phyloP scores from a whole-genome alignment of 2,329 filamentous ascomycete species.

The Fusarium sublunatum region DNA sequence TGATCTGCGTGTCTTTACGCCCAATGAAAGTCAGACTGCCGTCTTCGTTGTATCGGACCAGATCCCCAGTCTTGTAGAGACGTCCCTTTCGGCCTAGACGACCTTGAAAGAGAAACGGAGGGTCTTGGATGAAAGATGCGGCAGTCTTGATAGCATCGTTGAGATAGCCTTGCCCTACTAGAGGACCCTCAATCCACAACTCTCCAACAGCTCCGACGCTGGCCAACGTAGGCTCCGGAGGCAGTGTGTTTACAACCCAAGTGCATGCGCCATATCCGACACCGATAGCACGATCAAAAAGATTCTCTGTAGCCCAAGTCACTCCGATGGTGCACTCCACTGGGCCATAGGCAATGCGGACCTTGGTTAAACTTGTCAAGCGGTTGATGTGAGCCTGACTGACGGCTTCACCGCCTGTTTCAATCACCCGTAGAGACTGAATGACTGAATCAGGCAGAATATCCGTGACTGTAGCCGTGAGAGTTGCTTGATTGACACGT shows the following conservation, averaged over 20 bases:
- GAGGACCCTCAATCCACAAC: constrained; percentile 38
- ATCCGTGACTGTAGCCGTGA: neutral
- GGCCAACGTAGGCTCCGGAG: constrained; percentile 26
- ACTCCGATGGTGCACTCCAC: neutral
- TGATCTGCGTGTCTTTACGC: constrained; percentile 62
- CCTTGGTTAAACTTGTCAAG: neutral
- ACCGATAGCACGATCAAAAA: constrained; percentile 1
- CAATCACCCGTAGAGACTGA: neutral
- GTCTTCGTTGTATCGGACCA: constrained; percentile 30
- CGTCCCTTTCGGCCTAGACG: neutral
- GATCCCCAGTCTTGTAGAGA: constrained; percentile 27
- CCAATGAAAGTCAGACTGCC: neutral
- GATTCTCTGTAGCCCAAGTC: neutral
- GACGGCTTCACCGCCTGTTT: neutral
- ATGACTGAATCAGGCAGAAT: neutral
- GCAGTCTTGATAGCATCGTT: constrained; percentile 22
- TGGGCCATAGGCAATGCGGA: too few species aligned
- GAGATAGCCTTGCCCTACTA: constrained; percentile 35
- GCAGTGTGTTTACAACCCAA: constrained; percentile 36
- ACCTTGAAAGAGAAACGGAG: constrained; percentile 8
- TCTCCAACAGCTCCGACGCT: constrained; percentile 38
- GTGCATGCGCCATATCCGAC: neutral
- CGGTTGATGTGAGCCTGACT: neutral
- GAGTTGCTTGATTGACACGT: neutral
- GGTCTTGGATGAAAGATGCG: constrained; percentile 48